These are phyloP conservation scores for Halocafeteria seosinensis DNA, from an alignment of 108 stramenopile species.

Conservation along the genomic window DNA sequence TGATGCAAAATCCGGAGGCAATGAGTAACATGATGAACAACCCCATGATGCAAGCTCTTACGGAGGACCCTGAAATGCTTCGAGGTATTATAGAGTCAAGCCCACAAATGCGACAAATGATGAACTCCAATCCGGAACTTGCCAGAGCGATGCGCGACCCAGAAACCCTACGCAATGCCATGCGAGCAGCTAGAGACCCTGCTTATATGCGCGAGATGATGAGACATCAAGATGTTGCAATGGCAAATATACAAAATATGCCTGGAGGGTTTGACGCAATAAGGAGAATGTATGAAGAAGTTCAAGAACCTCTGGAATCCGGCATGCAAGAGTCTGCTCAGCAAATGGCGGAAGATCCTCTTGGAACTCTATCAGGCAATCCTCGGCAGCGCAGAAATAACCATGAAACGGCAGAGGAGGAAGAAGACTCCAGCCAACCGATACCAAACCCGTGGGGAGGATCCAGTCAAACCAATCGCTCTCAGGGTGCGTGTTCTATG, in stretches of 20 bases:
- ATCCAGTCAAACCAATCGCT: too few species aligned
- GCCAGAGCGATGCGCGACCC: conserved; percentile 67
- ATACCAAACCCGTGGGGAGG: too few species aligned
- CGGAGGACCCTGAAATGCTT: conserved; percentile 74
- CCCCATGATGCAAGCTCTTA: conserved; percentile 58
- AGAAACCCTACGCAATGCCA: conserved; percentile 55
- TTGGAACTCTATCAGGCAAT: too few species aligned
- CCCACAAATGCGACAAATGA: conserved; percentile 65
- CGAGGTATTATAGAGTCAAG: conserved; percentile 61
- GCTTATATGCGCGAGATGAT: conserved; percentile 55
- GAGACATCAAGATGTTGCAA: conserved; percentile 78
- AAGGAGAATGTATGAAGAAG: conserved; percentile 70
- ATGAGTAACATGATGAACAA: conserved; percentile 49
- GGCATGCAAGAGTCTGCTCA: conserved; percentile 6
- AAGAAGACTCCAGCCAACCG: too few species aligned
- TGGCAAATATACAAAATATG: conserved; percentile 74
- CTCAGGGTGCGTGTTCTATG: too few species aligned
- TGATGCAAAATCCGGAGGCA: too few species aligned
- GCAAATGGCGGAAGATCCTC: too few species aligned
- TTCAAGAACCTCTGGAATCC: conserved; percentile 38
- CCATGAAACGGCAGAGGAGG: too few species aligned
- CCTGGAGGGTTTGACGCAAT: conserved; percentile 81
- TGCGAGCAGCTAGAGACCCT: conserved; percentile 85
- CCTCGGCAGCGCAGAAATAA: too few species aligned
- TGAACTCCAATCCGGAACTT: conserved; percentile 72